Conservation (phyloP, 352 stramenopile genomes). For the Blastocystis hominis region DNA sequence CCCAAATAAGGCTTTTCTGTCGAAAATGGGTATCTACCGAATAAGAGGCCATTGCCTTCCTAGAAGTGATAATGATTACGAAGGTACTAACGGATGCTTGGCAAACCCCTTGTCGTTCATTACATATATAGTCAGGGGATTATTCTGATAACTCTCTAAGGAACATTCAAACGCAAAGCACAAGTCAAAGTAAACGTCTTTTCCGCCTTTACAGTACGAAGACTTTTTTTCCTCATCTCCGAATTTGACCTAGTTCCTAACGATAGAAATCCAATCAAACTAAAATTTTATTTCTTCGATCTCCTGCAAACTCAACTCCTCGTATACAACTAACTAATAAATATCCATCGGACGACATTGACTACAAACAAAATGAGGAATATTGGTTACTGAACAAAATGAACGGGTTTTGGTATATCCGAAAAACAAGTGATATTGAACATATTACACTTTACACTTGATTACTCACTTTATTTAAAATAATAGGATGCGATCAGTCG, state of each 20-base stretch:
- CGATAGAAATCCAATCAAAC: background rate
- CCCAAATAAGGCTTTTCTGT: background rate
- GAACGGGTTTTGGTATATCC: too few species aligned
- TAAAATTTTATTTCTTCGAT: constrained; percentile 4
- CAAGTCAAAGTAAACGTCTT: background rate
- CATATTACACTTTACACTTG: too few species aligned
- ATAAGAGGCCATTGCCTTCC: background rate
- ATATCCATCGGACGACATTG: background rate
- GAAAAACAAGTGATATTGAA: too few species aligned
- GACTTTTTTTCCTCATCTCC: background rate
- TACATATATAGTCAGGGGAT: background rate
- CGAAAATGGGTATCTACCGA: background rate
- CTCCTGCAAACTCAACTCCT: background rate
- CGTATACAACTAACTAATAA: background rate
- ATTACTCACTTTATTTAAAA: too few species aligned
- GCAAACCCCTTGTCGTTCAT: background rate
- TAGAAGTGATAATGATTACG: background rate
- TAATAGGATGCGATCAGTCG: too few species aligned
- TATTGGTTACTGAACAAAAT: too few species aligned
- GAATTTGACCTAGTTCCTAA: background rate
- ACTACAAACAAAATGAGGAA: background rate
- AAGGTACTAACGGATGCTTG: background rate
- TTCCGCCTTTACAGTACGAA: background rate
- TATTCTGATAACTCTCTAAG: background rate
- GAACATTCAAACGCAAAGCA: background rate